A percentile compares a stretch with the other conserved stretches of the same genome.
phyloP scores from a whole-genome alignment of 768 basidiomycete species.

The Kwoniella botswanensis region DNA sequence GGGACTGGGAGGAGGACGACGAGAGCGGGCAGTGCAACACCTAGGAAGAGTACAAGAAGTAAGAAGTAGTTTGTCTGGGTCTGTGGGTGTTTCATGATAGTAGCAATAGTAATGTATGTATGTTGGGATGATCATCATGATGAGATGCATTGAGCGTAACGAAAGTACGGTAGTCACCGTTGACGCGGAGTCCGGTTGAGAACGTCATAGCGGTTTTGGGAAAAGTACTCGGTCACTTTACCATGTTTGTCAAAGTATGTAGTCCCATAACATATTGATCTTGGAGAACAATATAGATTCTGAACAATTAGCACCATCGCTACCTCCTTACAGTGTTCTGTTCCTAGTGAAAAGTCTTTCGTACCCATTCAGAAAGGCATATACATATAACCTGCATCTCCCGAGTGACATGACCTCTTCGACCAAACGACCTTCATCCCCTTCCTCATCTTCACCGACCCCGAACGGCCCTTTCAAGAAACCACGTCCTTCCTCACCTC shows the following conservation, averaged over 20 bases:
- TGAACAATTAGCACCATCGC: background rate
- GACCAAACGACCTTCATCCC: slow-evolving; percentile 7
- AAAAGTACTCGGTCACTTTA: background rate
- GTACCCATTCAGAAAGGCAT: too few species aligned
- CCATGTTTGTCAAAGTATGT: background rate
- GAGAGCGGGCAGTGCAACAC: slow-evolving; percentile 32
- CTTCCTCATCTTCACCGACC: background rate
- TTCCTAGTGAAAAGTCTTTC: too few species aligned
- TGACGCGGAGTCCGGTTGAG: background rate
- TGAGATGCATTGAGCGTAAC: background rate
- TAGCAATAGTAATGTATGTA: too few species aligned
- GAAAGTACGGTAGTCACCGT: background rate
- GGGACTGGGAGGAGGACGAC: slow-evolving; percentile 3
- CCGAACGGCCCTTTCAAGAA: background rate
- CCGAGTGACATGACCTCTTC: background rate
- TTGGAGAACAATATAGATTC: background rate
- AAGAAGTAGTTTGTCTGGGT: slow-evolving; percentile 11
- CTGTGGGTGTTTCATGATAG: too few species aligned
- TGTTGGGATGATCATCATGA: background rate
- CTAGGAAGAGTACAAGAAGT: slow-evolving; percentile 28
- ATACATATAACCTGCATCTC: background rate
- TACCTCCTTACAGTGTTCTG: too few species aligned
- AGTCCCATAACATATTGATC: background rate
- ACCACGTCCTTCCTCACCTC: background rate
- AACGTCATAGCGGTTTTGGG: background rate